phyloP scores from a whole-genome alignment of 2,329 filamentous ascomycete genomes.

The Ciborinia camelliae region DNA sequence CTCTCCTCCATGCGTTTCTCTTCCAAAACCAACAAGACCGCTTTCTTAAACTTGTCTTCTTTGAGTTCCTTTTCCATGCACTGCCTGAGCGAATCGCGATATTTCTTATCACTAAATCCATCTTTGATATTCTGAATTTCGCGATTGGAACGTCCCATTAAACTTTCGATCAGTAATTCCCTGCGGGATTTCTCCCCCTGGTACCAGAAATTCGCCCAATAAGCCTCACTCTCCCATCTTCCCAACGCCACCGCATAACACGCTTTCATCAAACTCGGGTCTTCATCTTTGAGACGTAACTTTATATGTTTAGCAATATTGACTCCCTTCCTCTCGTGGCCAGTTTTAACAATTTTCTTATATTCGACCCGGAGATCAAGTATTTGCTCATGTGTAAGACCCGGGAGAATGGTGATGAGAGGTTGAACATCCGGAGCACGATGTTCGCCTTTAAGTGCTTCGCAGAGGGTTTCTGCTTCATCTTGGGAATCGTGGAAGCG shows the following conservation, averaged over 20 bases:
- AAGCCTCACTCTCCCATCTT: conserved; percentile 87
- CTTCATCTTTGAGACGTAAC: conserved; percentile 67
- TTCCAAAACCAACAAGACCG: conserved; percentile 79
- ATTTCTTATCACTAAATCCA: conserved; percentile 87
- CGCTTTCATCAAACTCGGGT: conserved; percentile 79
- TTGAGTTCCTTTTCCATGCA: conserved; percentile 93
- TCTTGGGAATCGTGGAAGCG: conserved; percentile 82
- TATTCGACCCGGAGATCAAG: conserved; percentile 84
- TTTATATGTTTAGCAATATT: conserved; percentile 86
- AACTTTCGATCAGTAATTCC: conserved; percentile 85
- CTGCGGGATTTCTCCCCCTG: conserved; percentile 79
- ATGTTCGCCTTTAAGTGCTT: conserved; percentile 60
- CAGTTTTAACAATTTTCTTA: conserved; percentile 82
- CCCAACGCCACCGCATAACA: conserved; percentile 88
- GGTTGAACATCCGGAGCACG: conserved; percentile 62
- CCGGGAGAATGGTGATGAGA: conserved; percentile 79
- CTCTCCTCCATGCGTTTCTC: conserved; percentile 77
- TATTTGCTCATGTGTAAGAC: conserved; percentile 81
- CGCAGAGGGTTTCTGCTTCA: conserved; percentile 72
- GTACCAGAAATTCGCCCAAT: conserved; percentile 99
- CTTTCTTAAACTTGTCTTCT: conserved; percentile 92
- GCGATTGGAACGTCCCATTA: conserved; percentile 87
- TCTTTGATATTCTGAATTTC: conserved; percentile 86
- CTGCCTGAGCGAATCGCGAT: conserved; percentile 71
- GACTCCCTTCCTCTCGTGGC: conserved; percentile 68